phyloP scores from a whole-genome alignment of 768 basidiomycete species.

The Paxillus involutus region DNA sequence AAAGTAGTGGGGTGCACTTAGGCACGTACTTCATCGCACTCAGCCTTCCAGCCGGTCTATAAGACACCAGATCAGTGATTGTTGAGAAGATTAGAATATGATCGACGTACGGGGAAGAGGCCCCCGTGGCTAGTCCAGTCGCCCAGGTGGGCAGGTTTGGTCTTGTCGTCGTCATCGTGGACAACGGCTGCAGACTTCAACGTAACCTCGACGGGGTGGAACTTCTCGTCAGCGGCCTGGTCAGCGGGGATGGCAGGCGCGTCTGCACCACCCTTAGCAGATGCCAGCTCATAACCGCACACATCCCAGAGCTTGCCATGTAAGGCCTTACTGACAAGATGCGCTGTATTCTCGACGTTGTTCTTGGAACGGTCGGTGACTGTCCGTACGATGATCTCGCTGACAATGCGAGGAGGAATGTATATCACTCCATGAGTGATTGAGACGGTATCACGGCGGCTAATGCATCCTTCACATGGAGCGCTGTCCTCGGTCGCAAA shows the following conservation, averaged over 20 bases:
- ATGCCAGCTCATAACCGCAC: conserved; percentile 11
- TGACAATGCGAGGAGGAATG: conserved; percentile 18
- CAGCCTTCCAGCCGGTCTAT: conserved; percentile 8
- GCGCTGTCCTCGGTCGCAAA: conserved; percentile 23
- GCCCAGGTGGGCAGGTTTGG: conserved; percentile 13
- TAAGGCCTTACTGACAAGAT: conserved; percentile 12
- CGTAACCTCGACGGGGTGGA: conserved; percentile 20
- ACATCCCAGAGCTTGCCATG: conserved; percentile 16
- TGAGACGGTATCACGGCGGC: conserved; percentile 14
- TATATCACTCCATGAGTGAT: conserved; percentile 25
- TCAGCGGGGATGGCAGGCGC: not conserved
- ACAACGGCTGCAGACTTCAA: conserved; percentile 23
- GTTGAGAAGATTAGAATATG: not conserved
- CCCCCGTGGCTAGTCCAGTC: conserved; percentile 20
- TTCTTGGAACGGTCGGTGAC: not conserved
- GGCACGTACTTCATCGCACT: no score
- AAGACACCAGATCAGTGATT: not conserved
- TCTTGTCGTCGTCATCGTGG: conserved; percentile 10
- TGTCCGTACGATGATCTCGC: conserved; percentile 17
- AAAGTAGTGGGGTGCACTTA: no score
- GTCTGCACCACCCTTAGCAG: conserved; percentile 13
- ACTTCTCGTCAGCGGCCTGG: conserved; percentile 1
- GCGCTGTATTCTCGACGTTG: conserved; percentile 12
- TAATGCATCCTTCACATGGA: conserved; percentile 23
- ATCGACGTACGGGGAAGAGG: conserved; percentile 21